Conservation (phyloP, 441 rosid species). For the Populus hybrid region DNA sequence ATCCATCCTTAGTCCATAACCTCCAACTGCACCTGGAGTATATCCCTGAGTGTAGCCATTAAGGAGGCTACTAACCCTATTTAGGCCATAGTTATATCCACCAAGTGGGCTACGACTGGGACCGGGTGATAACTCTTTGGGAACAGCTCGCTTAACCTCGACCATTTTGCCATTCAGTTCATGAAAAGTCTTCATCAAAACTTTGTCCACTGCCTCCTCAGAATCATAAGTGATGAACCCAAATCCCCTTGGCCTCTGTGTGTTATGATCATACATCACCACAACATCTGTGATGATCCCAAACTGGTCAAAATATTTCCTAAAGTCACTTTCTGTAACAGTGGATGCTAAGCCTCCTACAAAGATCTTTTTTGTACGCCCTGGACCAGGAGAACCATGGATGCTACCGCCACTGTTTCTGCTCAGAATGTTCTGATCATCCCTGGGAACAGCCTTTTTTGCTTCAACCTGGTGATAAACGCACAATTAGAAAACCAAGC, state of each 20-base stretch:
- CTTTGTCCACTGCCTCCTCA: slow-evolving; percentile 90
- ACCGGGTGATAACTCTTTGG: slow-evolving; percentile 90
- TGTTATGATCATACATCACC: slow-evolving; percentile 96
- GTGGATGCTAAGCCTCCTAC: slow-evolving; percentile 97
- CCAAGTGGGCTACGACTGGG: slow-evolving; percentile 77
- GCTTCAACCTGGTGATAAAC: slow-evolving; percentile 76
- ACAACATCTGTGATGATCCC: slow-evolving; percentile 89
- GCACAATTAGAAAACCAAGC: slow-evolving; percentile 21
- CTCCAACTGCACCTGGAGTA: slow-evolving; percentile 65
- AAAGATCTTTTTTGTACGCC: slow-evolving; percentile 57
- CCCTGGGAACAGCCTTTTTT: slow-evolving; percentile 94
- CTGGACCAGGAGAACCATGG: slow-evolving; percentile 84
- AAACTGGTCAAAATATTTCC: slow-evolving; percentile 84
- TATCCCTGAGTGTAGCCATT: slow-evolving; percentile 89
- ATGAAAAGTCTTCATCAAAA: slow-evolving; percentile 77
- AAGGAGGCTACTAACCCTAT: slow-evolving; percentile 67
- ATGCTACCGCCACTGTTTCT: slow-evolving; percentile 62
- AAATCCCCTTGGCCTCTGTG: slow-evolving; percentile 98
- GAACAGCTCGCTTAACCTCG: slow-evolving; percentile 84
- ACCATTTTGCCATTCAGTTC: slow-evolving; percentile 96
- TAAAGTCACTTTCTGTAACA: slow-evolving; percentile 84
- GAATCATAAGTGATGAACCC: slow-evolving; percentile 96
- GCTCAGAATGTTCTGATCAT: slow-evolving; percentile 70
- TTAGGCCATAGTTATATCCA: slow-evolving; percentile 74
- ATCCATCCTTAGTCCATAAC: slow-evolving; percentile 85